phyloP scores from a whole-genome alignment of 352 stramenopile genomes.

The Globisporangium megalacanthum region DNA sequence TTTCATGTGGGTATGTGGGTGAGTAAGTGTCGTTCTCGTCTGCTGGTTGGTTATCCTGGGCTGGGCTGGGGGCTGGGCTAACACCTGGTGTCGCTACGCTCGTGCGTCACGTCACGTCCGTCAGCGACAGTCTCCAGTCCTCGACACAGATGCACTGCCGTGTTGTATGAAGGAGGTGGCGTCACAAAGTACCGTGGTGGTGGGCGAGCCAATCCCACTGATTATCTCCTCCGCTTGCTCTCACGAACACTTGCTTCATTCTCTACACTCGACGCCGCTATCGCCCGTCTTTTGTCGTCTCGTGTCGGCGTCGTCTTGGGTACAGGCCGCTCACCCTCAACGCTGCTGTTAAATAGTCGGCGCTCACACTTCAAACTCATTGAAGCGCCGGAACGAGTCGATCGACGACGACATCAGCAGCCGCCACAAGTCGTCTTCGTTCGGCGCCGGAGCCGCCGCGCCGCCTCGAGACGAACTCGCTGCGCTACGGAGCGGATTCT shows the following conservation, averaged over 20 bases:
- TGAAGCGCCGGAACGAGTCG: slow-evolving; percentile 34
- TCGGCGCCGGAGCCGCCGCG: slow-evolving; percentile 6
- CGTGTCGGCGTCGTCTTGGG: not conserved
- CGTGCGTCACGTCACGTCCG: too few species aligned
- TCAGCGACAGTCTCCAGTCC: too few species aligned
- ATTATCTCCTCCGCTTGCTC: too few species aligned
- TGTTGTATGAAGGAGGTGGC: too few species aligned
- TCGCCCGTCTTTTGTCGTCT: too few species aligned
- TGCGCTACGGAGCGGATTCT: slow-evolving; percentile 22
- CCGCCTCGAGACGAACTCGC: not conserved
- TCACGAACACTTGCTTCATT: too few species aligned
- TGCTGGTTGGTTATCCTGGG: not conserved
- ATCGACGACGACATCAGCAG: slow-evolving; percentile 73
- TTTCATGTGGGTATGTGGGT: slow-evolving; percentile 1
- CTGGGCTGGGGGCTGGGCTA: too few species aligned
- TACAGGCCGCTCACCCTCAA: not conserved
- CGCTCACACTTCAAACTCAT: slow-evolving; percentile 30
- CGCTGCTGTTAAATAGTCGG: not conserved
- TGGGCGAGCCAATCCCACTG: too few species aligned
- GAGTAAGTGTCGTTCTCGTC: slow-evolving; percentile 1
- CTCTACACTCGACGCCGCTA: too few species aligned
- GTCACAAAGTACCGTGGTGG: too few species aligned
- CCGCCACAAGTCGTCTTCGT: slow-evolving; percentile 65
- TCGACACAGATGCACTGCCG: not conserved
- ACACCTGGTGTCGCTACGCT: not conserved